A percentile compares a stretch with the other conserved stretches of the same genome.
Conservation (phyloP, 768 basidiomycete species). For the Termitomyces sp. region DNA sequence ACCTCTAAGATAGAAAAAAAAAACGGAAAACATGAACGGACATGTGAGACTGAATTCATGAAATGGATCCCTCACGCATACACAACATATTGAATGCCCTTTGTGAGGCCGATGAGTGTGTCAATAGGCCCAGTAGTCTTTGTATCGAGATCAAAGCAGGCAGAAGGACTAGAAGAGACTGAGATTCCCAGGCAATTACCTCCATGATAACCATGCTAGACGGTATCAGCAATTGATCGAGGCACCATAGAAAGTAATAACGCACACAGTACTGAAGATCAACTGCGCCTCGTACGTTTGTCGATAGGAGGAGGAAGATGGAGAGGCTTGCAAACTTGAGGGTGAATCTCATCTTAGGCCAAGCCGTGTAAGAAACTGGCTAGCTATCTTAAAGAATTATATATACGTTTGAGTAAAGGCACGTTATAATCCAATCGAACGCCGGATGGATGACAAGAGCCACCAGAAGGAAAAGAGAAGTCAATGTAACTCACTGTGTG, state of each 20-base stretch:
- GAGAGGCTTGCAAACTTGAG: background rate
- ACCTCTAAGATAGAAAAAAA: background rate
- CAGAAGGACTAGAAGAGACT: background rate
- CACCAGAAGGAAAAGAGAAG: background rate
- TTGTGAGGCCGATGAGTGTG: background rate
- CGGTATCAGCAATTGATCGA: background rate
- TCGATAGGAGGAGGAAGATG: background rate
- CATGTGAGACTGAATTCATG: background rate
- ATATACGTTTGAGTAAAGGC: background rate
- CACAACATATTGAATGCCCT: background rate
- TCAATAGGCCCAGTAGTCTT: background rate
- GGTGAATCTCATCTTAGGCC: background rate
- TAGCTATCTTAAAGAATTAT: background rate
- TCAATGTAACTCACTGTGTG: background rate
- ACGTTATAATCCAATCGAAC: background rate
- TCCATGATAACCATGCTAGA: background rate
- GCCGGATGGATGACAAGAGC: background rate
- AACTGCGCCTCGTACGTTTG: background rate
- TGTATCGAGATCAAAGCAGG: background rate
- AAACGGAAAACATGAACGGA: background rate
- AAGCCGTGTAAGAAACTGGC: background rate
- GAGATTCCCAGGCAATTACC: background rate
- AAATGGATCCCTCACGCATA: background rate
- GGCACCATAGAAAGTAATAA: background rate
- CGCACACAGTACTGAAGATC: constrained; percentile 1